Evolutionary conservation across 257 asterid genomes (phyloP).

Genomic region (Lithospermum erythrorhizon): DNA sequence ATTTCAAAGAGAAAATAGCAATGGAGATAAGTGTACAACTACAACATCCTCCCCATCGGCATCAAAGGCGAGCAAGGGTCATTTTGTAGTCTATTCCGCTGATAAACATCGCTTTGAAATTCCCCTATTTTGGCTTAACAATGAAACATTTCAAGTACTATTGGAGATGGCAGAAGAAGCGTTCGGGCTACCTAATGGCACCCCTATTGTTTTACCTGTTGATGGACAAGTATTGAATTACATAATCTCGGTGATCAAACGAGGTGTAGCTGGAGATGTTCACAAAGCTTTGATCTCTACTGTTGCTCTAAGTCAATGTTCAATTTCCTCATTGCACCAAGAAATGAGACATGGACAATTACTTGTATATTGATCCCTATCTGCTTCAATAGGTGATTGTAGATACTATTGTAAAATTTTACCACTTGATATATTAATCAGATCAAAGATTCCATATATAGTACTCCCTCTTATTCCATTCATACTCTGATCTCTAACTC

Average conservation of each 20-base stretch:
- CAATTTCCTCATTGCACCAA: slow-evolving; percentile 9
- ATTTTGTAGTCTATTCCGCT: slow-evolving; percentile 9
- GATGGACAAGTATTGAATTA: slow-evolving; percentile 20
- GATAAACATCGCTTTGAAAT: slow-evolving; percentile 6
- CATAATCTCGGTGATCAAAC: slow-evolving; percentile 12
- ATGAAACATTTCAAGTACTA: slow-evolving; percentile 5
- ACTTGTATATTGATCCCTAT: slow-evolving; percentile 12
- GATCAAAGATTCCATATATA: no score
- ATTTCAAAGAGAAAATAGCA: background rate
- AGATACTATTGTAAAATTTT: no score
- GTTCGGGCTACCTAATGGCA: slow-evolving; percentile 16
- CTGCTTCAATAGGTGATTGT: background rate
- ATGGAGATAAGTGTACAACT: background rate
- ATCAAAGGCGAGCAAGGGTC: slow-evolving; percentile 6
- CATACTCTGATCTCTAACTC: no score
- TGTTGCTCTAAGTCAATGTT: slow-evolving; percentile 9
- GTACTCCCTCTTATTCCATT: no score
- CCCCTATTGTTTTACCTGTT: slow-evolving; percentile 19
- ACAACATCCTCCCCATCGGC: background rate
- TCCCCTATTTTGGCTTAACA: slow-evolving; percentile 13
- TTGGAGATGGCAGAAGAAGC: slow-evolving; percentile 19
- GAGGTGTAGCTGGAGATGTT: slow-evolving; percentile 15
- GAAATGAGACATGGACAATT: slow-evolving; percentile 11
- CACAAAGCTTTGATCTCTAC: slow-evolving; percentile 14
- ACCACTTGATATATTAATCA: no score